Evolutionary conservation across 805 yeast genomes (phyloP).

Genomic region (Saccharomycodes ludwigii): DNA sequence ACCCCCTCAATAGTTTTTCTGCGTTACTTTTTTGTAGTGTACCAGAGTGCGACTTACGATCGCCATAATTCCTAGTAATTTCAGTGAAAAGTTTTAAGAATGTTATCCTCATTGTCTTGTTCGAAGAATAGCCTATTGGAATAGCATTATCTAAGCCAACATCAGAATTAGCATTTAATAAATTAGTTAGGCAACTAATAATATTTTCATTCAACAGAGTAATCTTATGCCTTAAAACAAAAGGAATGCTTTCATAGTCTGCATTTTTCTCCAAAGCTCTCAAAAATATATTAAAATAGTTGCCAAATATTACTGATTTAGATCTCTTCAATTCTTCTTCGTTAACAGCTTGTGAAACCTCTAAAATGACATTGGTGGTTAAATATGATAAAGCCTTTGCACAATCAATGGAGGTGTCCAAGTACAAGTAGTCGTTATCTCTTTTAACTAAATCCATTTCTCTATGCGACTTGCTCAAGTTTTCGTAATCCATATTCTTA

Average conservation of each 20-base stretch:
- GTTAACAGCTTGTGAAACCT: slow-evolving; percentile 41
- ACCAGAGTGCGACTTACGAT: slow-evolving; percentile 19
- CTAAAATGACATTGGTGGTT: slow-evolving; percentile 45
- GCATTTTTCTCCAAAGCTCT: slow-evolving; percentile 30
- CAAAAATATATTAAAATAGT: slow-evolving; percentile 51
- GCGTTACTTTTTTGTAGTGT: slow-evolving; percentile 14
- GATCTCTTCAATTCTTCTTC: slow-evolving; percentile 42
- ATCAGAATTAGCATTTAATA: slow-evolving; percentile 61
- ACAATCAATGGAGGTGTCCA: slow-evolving; percentile 55
- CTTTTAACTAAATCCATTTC: slow-evolving; percentile 25
- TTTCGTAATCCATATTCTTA: slow-evolving; percentile 24
- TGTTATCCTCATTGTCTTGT: slow-evolving; percentile 51
- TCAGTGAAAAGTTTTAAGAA: slow-evolving; percentile 69
- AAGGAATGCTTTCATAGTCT: slow-evolving; percentile 24
- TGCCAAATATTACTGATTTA: slow-evolving; percentile 51
- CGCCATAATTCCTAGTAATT: slow-evolving; percentile 32
- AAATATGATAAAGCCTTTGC: slow-evolving; percentile 45
- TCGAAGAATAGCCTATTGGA: slow-evolving; percentile 67
- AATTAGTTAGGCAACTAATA: slow-evolving; percentile 51
- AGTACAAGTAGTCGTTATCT: slow-evolving; percentile 35
- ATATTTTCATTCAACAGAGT: slow-evolving; percentile 48
- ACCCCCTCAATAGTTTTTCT: slow-evolving; percentile 18
- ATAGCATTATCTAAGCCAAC: slow-evolving; percentile 66
- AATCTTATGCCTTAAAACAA: slow-evolving; percentile 38
- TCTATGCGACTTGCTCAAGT: slow-evolving; percentile 21